A percentile compares a stretch with the other conserved stretches of the same genome.
Evolutionary conservation across 768 basidiomycete genomes (phyloP).

Genomic region (Amyloporia xantha): DNA sequence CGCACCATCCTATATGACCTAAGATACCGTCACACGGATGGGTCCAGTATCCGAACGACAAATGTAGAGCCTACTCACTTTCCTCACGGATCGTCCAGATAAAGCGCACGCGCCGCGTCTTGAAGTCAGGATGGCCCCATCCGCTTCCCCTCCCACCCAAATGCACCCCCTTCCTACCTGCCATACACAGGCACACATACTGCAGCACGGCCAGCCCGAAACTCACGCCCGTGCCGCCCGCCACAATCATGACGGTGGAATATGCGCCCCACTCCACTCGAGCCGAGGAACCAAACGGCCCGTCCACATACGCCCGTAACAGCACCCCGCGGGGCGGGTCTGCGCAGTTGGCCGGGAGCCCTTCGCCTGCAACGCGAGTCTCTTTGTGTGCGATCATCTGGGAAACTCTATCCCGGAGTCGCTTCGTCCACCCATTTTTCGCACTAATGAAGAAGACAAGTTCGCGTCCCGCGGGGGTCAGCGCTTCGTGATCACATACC

Average conservation of each 20-base stretch:
- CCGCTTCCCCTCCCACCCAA: slow-evolving; percentile 43
- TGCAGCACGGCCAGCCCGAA: slow-evolving; percentile 64
- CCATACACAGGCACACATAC: slow-evolving; percentile 52
- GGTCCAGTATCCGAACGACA: neutral
- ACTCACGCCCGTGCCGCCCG: slow-evolving; percentile 71
- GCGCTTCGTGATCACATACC: slow-evolving; percentile 44
- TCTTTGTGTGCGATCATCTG: slow-evolving; percentile 26
- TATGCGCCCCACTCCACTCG: slow-evolving; percentile 53
- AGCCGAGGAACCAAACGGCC: slow-evolving; percentile 61
- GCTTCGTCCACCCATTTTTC: slow-evolving; percentile 61
- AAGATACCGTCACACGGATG: neutral
- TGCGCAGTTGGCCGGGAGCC: slow-evolving; percentile 21
- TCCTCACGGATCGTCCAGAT: slow-evolving; percentile 76
- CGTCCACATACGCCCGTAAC: slow-evolving; percentile 53
- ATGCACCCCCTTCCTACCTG: slow-evolving; percentile 43
- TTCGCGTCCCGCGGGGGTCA: slow-evolving; percentile 41
- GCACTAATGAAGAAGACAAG: slow-evolving; percentile 65
- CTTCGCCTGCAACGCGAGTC: slow-evolving; percentile 25
- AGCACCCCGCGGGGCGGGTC: slow-evolving; percentile 43
- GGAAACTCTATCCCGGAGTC: slow-evolving; percentile 53
- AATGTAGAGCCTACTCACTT: slow-evolving; percentile 35
- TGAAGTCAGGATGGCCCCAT: slow-evolving; percentile 33
- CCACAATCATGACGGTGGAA: slow-evolving; percentile 55
- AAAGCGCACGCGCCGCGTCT: slow-evolving; percentile 55
- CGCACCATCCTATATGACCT: slow-evolving; percentile 79